Conservation (phyloP, 305 asterid genomes). For the Rubia peregrina region DNA sequence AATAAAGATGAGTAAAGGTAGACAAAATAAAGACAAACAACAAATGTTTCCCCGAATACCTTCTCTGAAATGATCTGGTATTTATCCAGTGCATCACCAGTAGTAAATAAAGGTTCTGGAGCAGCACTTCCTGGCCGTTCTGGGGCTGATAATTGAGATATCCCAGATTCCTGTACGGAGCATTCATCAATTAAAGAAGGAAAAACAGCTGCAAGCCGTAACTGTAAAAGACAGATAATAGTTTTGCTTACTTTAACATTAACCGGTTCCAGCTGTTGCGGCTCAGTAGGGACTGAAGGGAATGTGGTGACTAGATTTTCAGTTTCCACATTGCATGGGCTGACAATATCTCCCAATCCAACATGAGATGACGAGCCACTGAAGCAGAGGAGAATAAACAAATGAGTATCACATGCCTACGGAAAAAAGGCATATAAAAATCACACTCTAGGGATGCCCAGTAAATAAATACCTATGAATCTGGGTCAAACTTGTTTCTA, state of each 20-base stretch:
- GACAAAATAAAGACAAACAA: not conserved
- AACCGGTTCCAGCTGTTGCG: slow-evolving; percentile 48
- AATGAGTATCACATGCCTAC: not conserved
- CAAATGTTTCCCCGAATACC: slow-evolving; percentile 31
- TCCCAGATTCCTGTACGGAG: slow-evolving; percentile 52
- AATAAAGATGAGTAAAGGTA: slow-evolving; percentile 2
- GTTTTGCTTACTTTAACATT: slow-evolving; percentile 48
- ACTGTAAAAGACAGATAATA: not conserved
- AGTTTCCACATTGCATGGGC: slow-evolving; percentile 44
- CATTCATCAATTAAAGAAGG: not conserved
- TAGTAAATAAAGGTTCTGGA: slow-evolving; percentile 61
- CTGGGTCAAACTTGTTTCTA: slow-evolving; percentile 46
- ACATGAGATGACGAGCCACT: slow-evolving; percentile 55
- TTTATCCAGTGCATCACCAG: slow-evolving; percentile 88
- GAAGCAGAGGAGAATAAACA: slow-evolving; percentile 12
- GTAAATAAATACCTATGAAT: slow-evolving; percentile 46
- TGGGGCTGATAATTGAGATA: slow-evolving; percentile 44
- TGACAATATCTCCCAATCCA: slow-evolving; percentile 46
- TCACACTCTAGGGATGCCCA: not conserved
- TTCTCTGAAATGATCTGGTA: slow-evolving; percentile 87
- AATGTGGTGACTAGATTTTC: slow-evolving; percentile 41
- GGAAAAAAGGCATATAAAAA: not conserved
- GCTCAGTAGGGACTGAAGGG: slow-evolving; percentile 51
- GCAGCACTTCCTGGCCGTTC: slow-evolving; percentile 53
- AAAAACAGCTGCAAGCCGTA: not conserved